Evolutionary conservation across 202 grass and related monocot genomes (phyloP).

Genomic region (Panicum hallii): DNA sequence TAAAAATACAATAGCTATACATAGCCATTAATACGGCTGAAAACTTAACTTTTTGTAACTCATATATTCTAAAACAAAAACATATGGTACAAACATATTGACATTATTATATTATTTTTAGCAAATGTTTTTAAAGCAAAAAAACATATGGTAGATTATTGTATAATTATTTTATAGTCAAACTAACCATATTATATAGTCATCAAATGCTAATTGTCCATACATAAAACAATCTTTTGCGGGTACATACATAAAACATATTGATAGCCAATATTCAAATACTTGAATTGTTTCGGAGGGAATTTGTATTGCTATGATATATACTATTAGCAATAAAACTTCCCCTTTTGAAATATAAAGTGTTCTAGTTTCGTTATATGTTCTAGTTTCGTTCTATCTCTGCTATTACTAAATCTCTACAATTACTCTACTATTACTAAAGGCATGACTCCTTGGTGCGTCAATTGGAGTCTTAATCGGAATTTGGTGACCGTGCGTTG

Average conservation of each 20-base stretch:
- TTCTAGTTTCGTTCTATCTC: neutral
- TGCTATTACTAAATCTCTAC: no score
- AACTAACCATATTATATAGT: neutral
- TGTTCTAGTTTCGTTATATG: neutral
- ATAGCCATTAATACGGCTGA: no score
- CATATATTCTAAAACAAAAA: neutral
- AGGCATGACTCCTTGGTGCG: no score
- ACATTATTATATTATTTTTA: no score
- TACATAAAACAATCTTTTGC: no score
- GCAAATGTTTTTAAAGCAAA: no score
- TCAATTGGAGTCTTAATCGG: no score
- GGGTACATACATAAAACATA: neutral
- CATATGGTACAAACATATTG: neutral
- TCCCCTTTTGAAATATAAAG: neutral
- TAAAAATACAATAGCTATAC: no score
- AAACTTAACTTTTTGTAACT: no score
- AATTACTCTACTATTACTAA: no score
- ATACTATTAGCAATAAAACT: neutral
- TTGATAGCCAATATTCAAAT: neutral
- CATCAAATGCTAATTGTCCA: neutral
- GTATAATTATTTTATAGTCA: neutral
- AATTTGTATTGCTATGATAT: neutral
- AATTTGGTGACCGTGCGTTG: no score
- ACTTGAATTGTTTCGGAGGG: neutral
- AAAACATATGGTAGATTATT: neutral